Percentiles rank a stretch among this genome's conserved stretches.
Conservation (phyloP, 495 filamentous ascomycete genomes). For the Parathielavia appendiculata region DNA sequence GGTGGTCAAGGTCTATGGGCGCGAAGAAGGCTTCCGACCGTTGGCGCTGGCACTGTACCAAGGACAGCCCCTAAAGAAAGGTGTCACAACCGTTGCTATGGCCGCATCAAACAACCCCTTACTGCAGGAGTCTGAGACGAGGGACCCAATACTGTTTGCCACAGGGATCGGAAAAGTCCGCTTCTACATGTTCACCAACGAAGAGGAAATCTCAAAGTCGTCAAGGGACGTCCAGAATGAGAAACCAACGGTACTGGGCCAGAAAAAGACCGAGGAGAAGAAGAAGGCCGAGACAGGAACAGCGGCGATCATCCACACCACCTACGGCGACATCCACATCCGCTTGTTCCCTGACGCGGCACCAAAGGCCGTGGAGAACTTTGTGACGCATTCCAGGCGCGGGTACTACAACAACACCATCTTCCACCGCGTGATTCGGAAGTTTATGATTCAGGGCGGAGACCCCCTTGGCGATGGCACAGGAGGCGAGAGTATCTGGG, state of each 20-base stretch:
- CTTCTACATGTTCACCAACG: slow-evolving; percentile 98
- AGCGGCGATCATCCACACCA: slow-evolving; percentile 83
- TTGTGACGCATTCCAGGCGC: slow-evolving; percentile 79
- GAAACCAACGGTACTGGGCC: slow-evolving; percentile 59
- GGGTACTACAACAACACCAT: slow-evolving; percentile 97
- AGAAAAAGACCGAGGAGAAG: slow-evolving; percentile 42
- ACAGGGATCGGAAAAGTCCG: slow-evolving; percentile 85
- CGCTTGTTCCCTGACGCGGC: slow-evolving; percentile 90
- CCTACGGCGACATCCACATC: slow-evolving; percentile 89
- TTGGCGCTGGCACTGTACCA: slow-evolving; percentile 88
- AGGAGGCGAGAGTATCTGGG: slow-evolving; percentile 96
- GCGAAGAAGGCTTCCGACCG: slow-evolving; percentile 80
- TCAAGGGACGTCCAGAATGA: slow-evolving; percentile 93
- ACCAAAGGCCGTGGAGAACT: slow-evolving; percentile 97
- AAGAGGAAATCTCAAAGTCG: slow-evolving; percentile 74
- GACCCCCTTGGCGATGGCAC: slow-evolving; percentile 94
- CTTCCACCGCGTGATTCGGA: slow-evolving; percentile 94
- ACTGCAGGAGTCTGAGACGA: slow-evolving; percentile 82
- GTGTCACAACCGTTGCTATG: slow-evolving; percentile 93
- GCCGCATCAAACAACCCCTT: slow-evolving; percentile 90
- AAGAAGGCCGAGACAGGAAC: slow-evolving; percentile 68
- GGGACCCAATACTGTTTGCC: slow-evolving; percentile 81
- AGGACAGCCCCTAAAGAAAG: slow-evolving; percentile 87
- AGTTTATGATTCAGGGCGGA: slow-evolving; percentile 97
- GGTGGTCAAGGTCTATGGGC: slow-evolving; percentile 79